Conservation (phyloP, 2,329 filamentous ascomycete genomes). For the Colletotrichum sp. region DNA sequence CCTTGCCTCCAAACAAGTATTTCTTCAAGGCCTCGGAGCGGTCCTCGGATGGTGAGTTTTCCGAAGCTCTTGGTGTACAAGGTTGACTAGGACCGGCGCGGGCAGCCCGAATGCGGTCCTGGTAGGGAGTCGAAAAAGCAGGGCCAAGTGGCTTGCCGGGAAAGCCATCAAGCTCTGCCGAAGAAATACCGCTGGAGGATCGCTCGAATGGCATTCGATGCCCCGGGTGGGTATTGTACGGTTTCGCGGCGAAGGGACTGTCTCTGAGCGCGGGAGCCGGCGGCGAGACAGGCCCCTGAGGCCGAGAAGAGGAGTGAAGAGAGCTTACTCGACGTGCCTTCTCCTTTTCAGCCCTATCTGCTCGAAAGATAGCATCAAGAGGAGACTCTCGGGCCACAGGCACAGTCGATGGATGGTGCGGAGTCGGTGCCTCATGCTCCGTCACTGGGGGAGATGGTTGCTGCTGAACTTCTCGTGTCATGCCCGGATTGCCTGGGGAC, state of each 20-base stretch:
- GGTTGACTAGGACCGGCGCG: slow-evolving; percentile 35
- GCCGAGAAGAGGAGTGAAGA: slow-evolving; percentile 43
- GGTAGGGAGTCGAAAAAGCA: slow-evolving; percentile 71
- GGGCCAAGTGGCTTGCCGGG: slow-evolving; percentile 63
- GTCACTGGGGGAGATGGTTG: slow-evolving; percentile 59
- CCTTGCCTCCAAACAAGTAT: slow-evolving; percentile 55
- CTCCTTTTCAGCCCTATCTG: slow-evolving; percentile 80
- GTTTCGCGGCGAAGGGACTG: slow-evolving; percentile 16
- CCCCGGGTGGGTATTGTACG: slow-evolving; percentile 13
- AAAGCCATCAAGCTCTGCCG: slow-evolving; percentile 71
- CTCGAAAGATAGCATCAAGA: slow-evolving; percentile 88
- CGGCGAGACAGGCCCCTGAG: slow-evolving; percentile 57
- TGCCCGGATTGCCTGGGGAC: slow-evolving; percentile 48
- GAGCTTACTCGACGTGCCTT: slow-evolving; percentile 60
- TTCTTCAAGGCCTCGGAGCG: slow-evolving; percentile 59
- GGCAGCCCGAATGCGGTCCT: slow-evolving; percentile 65
- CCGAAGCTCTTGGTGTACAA: neutral
- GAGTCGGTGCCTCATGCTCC: slow-evolving; percentile 55
- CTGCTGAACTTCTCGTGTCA: slow-evolving; percentile 39
- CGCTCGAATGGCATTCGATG: slow-evolving; percentile 9
- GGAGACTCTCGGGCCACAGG: slow-evolving; percentile 67
- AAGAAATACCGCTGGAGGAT: slow-evolving; percentile 58
- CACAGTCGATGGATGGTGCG: slow-evolving; percentile 39
- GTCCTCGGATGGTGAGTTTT: slow-evolving; percentile 28
- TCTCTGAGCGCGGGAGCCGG: slow-evolving; percentile 43